These are phyloP conservation scores for Nicotiana otophora DNA, from an alignment of 257 asterid species.

Conservation along the genomic window DNA sequence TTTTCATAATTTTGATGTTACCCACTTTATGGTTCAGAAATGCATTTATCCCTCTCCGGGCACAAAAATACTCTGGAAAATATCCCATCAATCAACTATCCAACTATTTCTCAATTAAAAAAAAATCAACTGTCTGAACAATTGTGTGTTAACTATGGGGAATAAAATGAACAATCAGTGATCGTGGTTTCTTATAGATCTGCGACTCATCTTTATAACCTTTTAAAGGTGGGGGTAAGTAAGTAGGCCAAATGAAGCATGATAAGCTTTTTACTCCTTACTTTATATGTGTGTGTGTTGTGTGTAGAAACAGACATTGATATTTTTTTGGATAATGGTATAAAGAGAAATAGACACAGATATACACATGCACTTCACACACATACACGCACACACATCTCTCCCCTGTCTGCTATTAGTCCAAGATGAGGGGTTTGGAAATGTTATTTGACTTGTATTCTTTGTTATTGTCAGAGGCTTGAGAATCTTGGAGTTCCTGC, in stretches of 20 bases:
- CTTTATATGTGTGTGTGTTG: not conserved
- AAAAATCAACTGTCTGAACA: not conserved
- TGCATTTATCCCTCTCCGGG: not conserved
- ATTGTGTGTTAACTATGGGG: not conserved
- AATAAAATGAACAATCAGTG: not conserved
- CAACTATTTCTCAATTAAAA: not conserved
- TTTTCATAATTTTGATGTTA: not conserved
- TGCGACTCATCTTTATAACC: not conserved
- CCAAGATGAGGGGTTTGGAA: not conserved
- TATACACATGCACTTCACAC: not conserved
- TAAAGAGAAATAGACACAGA: not conserved
- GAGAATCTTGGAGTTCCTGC: constrained; percentile 53
- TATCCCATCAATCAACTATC: not conserved
- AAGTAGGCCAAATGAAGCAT: not conserved
- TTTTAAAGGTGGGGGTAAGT: not conserved
- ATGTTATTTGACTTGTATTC: not conserved
- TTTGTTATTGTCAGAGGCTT: constrained; percentile 61
- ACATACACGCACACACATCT: not conserved
- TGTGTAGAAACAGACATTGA: not conserved
- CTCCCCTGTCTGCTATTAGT: not conserved
- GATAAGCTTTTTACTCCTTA: not conserved
- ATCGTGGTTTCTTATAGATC: not conserved
- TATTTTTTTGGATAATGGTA: too few relatives aligned
- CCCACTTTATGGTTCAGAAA: not conserved
- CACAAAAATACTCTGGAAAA: not conserved